Conservation (phyloP, 2,329 filamentous ascomycete genomes). For the Penicillium sp. region DNA sequence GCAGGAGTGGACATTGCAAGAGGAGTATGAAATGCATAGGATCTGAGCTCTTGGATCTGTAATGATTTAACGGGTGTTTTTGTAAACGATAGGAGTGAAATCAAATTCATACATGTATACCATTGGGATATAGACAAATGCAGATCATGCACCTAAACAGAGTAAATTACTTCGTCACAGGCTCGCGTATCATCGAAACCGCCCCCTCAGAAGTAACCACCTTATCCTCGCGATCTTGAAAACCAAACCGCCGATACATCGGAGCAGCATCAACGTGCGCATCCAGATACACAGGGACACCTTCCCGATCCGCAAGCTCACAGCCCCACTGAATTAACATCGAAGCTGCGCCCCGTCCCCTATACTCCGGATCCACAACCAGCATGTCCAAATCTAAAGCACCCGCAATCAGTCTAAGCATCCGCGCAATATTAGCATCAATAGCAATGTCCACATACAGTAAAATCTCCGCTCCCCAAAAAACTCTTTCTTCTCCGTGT, state of each 20-base stretch:
- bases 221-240: constrained; percentile 27
- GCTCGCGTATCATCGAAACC: constrained; percentile 4
- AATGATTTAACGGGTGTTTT: too few relatives aligned
- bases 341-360: constrained; percentile 38
- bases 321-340: constrained; percentile 38
- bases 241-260: constrained; percentile 41
- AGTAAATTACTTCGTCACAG: background rate
- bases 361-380: constrained; percentile 40
- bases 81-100: too few relatives aligned
- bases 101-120: too few relatives aligned
- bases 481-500: constrained; percentile 13
- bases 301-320: constrained; percentile 34
- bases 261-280: constrained; percentile 33
- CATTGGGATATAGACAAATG: too few relatives aligned
- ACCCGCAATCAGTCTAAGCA: background rate
- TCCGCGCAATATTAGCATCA: background rate
- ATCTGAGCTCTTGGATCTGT: background rate
- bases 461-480: constrained; percentile 20
- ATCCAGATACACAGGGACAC: constrained; percentile 38
- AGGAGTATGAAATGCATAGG: constrained; percentile 6
- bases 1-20: constrained; percentile 13
- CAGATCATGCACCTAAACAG: too few relatives aligned
- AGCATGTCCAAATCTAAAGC: constrained; percentile 13
- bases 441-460: constrained; percentile 14
- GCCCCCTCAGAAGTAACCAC: constrained; percentile 1